Percentiles rank a stretch among this genome's conserved stretches.
These are phyloP conservation scores for Xylariaceae sp. DNA, from an alignment of 2,329 filamentous ascomycete genomes.

Conservation along the genomic window DNA sequence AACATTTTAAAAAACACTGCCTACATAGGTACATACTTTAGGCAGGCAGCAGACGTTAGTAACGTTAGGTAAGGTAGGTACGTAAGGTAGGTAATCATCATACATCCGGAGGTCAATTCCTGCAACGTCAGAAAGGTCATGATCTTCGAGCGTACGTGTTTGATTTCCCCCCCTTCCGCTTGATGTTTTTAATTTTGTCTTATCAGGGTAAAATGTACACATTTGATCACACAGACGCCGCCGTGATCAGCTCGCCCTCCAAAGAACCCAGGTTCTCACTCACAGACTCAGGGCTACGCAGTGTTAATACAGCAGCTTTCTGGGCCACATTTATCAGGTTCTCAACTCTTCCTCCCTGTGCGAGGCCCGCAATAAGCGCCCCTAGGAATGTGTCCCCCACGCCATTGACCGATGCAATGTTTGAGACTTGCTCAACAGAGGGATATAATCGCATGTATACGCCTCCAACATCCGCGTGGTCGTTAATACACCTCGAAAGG, in stretches of 20 bases:
- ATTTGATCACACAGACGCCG: conserved; percentile 9
- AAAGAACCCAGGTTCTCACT: conserved; percentile 53
- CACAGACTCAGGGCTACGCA: conserved; percentile 74
- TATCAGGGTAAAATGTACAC: too few relatives aligned
- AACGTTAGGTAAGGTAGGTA: too few relatives aligned
- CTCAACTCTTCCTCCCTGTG: conserved; percentile 53
- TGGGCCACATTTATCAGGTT: conserved; percentile 78
- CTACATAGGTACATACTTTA: not conserved
- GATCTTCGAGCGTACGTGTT: too few relatives aligned
- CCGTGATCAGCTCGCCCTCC: conserved; percentile 36
- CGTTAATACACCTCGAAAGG: conserved; percentile 58
- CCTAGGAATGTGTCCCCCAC: conserved; percentile 92
- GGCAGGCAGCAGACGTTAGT: too few relatives aligned
- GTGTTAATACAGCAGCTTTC: conserved; percentile 72
- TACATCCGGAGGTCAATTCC: too few relatives aligned
- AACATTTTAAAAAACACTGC: not conserved
- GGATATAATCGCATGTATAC: conserved; percentile 79
- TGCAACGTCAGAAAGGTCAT: too few relatives aligned
- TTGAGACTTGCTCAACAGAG: conserved; percentile 61
- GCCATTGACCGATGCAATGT: conserved; percentile 88
- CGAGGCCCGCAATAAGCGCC: conserved; percentile 75
- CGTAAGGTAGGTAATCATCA: too few relatives aligned
- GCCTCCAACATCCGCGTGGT: conserved; percentile 61
- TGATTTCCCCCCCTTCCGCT: too few relatives aligned
- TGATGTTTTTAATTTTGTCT: too few relatives aligned